phyloP scores from a whole-genome alignment of 2,329 filamentous ascomycete genomes.

The Hypoxylon sp. region DNA sequence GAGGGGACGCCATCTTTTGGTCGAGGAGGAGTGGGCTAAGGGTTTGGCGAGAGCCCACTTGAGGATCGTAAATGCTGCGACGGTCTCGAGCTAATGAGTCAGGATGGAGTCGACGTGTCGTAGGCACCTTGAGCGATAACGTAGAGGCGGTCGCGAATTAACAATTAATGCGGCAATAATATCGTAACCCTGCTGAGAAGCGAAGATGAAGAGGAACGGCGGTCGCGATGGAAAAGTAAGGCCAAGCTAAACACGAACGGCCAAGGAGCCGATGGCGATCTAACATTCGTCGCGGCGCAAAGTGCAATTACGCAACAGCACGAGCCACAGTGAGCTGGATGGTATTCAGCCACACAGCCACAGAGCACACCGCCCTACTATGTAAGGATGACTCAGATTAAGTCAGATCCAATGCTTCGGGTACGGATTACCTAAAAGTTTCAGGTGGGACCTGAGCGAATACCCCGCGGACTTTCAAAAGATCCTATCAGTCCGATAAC shows the following conservation, averaged over 20 bases:
- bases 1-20: conserved; percentile 69
- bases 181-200: neutral
- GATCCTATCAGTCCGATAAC: conserved; percentile 36
- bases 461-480: conserved; percentile 33
- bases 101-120: conserved; percentile 6
- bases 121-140: conserved; percentile 7
- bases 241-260: neutral
- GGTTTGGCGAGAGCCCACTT: conserved; percentile 29
- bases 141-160: neutral
- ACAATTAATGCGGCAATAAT: neutral
- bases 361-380: neutral
- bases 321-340: neutral
- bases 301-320: neutral
- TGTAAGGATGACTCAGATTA: neutral
- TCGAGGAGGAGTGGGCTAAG: conserved; percentile 15
- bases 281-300: neutral
- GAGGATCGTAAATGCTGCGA: conserved; percentile 16
- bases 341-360: neutral
- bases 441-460: neutral
- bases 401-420: neutral
- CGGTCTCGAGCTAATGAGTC: conserved; percentile 20
- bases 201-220: neutral
- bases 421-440: neutral
- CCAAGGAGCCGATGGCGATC: neutral
- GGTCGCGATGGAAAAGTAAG: neutral